Base-by-base conservation (phyloP, 2,329 filamentous ascomycete genomes). In the Colletotrichum phormii region DNA sequence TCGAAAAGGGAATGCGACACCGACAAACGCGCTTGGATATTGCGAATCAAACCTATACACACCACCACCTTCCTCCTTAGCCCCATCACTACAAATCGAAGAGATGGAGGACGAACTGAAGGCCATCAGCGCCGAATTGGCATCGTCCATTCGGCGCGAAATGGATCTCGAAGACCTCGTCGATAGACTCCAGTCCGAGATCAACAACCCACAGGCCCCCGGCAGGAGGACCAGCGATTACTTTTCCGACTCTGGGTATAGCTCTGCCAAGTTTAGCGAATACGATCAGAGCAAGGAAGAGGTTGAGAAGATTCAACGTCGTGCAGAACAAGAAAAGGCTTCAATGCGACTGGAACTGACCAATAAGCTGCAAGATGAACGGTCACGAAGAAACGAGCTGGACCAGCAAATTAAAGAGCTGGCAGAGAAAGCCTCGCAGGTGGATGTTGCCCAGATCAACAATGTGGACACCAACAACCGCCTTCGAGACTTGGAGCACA, bases 91-190 rank as follows among this genome's bases (percentile, higher is more conserved):
- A 75, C 83, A 95, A 81, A 89, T 97, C 78, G 91, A 95, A 81
- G 95, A 97, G 81, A 92, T 99, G 86, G 97, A 99, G 86, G 93
- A 95, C 81, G 97, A 99, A 86, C 84, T 99, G 76, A 94, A 94
- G 78, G 94, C 96, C 82, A 96, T 99, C 84, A 97, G 95, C 85
- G 90, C 92, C 73, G 97, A 99, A 87, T 87, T 99, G 81, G 97
- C 97, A 42, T 90, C 92, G 76, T 98, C 97, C 33, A 98, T 99
- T 79, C 91, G 94, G 78, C 91, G 97, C 74, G 97, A 99, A 85
- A 96, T 99, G 90, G 97, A 99, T 77, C 84, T 99, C 37, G 97
- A 99, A 82, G 97, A 99, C 81, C 88, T 98, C 59, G 92, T 98
- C 0, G 97, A 99, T 76, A 89, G 93, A 71, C 85, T 97, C 77